Evolutionary conservation across 2,329 filamentous ascomycete species (phyloP).

Genomic region (Neonectria sp.): DNA sequence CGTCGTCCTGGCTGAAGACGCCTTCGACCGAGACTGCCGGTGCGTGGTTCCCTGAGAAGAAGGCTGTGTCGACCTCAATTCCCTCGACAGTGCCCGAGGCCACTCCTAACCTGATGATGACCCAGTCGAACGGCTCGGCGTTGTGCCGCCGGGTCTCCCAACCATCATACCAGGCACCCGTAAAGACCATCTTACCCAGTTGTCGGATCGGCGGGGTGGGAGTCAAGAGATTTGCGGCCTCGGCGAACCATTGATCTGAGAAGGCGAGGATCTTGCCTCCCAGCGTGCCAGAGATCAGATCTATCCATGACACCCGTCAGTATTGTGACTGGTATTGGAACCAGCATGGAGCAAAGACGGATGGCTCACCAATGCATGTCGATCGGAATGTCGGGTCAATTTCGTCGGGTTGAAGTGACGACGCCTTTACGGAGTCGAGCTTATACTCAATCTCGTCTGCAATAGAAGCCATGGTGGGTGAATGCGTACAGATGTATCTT

Average conservation of each 20-base stretch:
- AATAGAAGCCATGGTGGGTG: slow-evolving; percentile 53
- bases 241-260: slow-evolving; percentile 79
- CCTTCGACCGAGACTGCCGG: slow-evolving; percentile 85
- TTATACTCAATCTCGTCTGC: slow-evolving; percentile 67
- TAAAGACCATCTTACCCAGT: slow-evolving; percentile 77
- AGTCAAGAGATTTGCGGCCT: slow-evolving; percentile 75
- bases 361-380: slow-evolving; percentile 70
- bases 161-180: slow-evolving; percentile 80
- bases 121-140: slow-evolving; percentile 75
- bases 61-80: slow-evolving; percentile 85
- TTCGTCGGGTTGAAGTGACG: slow-evolving; percentile 64
- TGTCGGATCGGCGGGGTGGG: slow-evolving; percentile 75
- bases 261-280: slow-evolving; percentile 76
- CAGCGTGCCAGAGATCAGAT: slow-evolving; percentile 72
- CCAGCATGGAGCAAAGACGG: slow-evolving; percentile 1
- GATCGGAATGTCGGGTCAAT: slow-evolving; percentile 76
- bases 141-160: slow-evolving; percentile 81
- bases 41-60: slow-evolving; percentile 87
- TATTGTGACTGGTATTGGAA: neutral
- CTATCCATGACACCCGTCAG: slow-evolving; percentile 52
- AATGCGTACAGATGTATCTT: neutral
- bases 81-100: slow-evolving; percentile 81
- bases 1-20: slow-evolving; percentile 76
- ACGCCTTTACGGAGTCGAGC: slow-evolving; percentile 68
- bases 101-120: slow-evolving; percentile 76